Evolutionary conservation across 129 eudicot species (phyloP), one percentile per base, ranked within the genome.

Genomic region (Erigeron canadensis): DNA sequence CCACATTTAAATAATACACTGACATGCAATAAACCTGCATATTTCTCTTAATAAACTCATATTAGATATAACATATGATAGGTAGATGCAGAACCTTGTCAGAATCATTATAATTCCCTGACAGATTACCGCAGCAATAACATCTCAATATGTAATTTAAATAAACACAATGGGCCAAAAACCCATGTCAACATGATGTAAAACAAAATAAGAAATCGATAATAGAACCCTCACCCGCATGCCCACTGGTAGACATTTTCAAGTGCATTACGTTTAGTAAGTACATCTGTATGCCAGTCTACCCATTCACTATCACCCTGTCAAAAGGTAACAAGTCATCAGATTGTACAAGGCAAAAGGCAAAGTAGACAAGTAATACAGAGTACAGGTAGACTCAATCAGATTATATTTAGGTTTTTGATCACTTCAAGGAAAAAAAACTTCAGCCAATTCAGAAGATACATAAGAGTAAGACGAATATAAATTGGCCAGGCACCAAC

Each of bases 161-260:
- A 17, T 21, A 67, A 7, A 37, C 1, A 41, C 46, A 45, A 28
- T 63, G 8, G 10, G 40, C 41, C 22, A 50, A 38, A 63, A 72
- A 63, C 60, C 47, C 0, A 66, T 22, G 56, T 66, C 42, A 17
- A 72, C 43, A 72, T 55, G 17, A 70, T 54, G 6, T 13, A 22
- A 16, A 47, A 41, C 5, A 45, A 17, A 34, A 73, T 34, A 55
- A 11, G 17, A 40, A 6, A 57, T 23, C 1, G 8, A 47, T 22
- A 1, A 59, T 71, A 28, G 42, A 70, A 54, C 68, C 79, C 99
- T 56, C 79, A 94, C 99, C 99, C 99, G 60, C 99, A 94, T 15
- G 90, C 94, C 99, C 99, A 94, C 58, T 94, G 95, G 75, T 79
- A 82, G 69, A 94, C 96, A 77, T 94, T 94, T 81, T 90, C 99